Conservation (phyloP, 768 basidiomycete genomes). For the Pleurotus pulmonarius region DNA sequence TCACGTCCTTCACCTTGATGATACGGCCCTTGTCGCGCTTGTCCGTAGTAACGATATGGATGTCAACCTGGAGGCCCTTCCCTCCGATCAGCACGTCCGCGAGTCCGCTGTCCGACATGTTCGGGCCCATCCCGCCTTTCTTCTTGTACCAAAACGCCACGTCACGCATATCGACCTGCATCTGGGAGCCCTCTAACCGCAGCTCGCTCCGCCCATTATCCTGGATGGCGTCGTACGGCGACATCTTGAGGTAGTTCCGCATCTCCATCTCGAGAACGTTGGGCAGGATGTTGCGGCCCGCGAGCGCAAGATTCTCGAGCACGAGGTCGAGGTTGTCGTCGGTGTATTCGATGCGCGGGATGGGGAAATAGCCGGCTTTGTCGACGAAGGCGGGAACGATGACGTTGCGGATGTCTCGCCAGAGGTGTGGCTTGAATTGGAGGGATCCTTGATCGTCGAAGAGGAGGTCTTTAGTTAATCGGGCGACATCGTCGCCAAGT, state of each 20-base stretch:
- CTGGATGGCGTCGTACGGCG: slow-evolving; percentile 59
- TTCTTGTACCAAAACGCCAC: slow-evolving; percentile 87
- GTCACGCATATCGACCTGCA: slow-evolving; percentile 91
- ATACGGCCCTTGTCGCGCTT: slow-evolving; percentile 59
- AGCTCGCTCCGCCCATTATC: slow-evolving; percentile 71
- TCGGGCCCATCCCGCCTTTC: slow-evolving; percentile 72
- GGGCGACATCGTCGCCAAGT: slow-evolving; percentile 78
- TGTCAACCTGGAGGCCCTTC: slow-evolving; percentile 68
- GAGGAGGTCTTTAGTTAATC: slow-evolving; percentile 76
- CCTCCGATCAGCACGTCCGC: slow-evolving; percentile 86
- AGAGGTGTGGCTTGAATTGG: slow-evolving; percentile 82
- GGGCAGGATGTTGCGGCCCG: slow-evolving; percentile 86
- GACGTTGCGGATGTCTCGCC: slow-evolving; percentile 82
- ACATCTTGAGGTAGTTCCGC: slow-evolving; percentile 80
- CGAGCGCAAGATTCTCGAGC: slow-evolving; percentile 87
- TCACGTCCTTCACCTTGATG: slow-evolving; percentile 65
- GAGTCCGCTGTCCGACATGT: slow-evolving; percentile 74
- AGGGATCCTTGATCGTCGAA: slow-evolving; percentile 77
- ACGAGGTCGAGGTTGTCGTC: slow-evolving; percentile 84
- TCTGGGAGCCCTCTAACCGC: slow-evolving; percentile 71
- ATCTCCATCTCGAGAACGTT: slow-evolving; percentile 69
- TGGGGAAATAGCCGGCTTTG: slow-evolving; percentile 77
- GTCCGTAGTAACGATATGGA: slow-evolving; percentile 51
- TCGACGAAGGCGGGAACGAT: slow-evolving; percentile 78
- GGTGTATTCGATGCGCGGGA: slow-evolving; percentile 91